Evolutionary conservation across 129 eudicot species (phyloP), one percentile per base, ranked within the genome.

Genomic region (Saussurea involucrata): DNA sequence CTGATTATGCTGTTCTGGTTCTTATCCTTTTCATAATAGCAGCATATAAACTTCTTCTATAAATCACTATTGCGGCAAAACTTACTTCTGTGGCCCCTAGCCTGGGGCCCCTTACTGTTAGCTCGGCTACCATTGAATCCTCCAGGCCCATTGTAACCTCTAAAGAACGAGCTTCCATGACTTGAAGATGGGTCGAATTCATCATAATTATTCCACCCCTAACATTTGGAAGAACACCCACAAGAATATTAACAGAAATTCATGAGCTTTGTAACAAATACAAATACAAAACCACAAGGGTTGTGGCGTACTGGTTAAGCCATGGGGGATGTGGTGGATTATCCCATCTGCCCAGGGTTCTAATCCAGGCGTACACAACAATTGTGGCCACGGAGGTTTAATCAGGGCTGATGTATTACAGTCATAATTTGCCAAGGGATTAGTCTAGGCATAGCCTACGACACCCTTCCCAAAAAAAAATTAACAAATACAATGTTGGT

Each of bases 101-200:
- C 65, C 10, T 78, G 77, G 66, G 86, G 80, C 67, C 87, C 84
- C 61, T 70, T 87, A 34, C 24, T 37, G 66, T 79, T 80, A 25
- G 83, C 69, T 18, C 49, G 22, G 40, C 84, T 77, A 64, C 81
- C 78, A 29, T 58, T 83, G 78, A 8, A 71, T 77, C 85, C 77
- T 72, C 79, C 76, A n/a, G 64, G 75, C 63, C 81, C 77, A 63
- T 79, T 78, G 22, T 60, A 78, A 65, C 61, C 61, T 73, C 81
- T 83, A 81, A 82, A 89, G 96, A 96, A 87, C 8, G 95, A 82
- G 73, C 68, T 77, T 25, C 80, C 60, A 68, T 77, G 83, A 63
- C 92, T 86, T 68, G 90, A 83, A 83, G 90, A 84, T 57, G 89
- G 69, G 8, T 87, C 86, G 68, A 71, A 79, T 55, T 83, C 89